Evolutionary conservation across 805 yeast genomes (phyloP).

Genomic region (Priceomyces carsonii): DNA sequence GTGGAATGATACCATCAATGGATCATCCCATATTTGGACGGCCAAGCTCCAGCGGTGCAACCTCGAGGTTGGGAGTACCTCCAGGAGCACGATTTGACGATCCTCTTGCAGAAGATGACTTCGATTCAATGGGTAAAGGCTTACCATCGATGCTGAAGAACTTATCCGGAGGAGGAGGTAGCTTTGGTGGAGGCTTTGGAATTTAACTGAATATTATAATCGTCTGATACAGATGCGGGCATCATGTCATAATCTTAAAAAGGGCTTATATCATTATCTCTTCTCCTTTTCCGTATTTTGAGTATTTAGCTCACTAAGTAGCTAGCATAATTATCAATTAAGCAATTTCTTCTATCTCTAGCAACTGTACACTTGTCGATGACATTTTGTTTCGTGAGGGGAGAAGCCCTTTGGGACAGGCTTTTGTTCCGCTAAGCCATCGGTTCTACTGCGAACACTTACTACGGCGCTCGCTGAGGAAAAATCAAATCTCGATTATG

Average conservation of each 20-base stretch:
- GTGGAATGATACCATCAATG: slow-evolving; percentile 57
- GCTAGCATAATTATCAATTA: no score
- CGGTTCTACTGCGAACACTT: no score
- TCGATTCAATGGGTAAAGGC: slow-evolving; percentile 46
- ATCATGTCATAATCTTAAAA: no score
- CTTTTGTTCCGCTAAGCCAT: no score
- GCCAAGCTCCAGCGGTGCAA: slow-evolving; percentile 17
- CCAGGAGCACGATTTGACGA: slow-evolving; percentile 56
- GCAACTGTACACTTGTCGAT: background rate
- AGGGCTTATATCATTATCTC: background rate
- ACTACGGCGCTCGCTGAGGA: no score
- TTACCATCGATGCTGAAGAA: slow-evolving; percentile 41
- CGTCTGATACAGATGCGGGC: no score
- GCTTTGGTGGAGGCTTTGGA: slow-evolving; percentile 13
- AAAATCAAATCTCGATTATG: no score
- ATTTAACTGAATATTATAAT: no score
- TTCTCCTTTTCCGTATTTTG: background rate
- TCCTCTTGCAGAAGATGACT: slow-evolving; percentile 46
- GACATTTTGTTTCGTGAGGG: no score
- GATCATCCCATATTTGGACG: slow-evolving; percentile 52
- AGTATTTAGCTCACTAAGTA: slow-evolving; percentile 1
- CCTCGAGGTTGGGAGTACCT: slow-evolving; percentile 36
- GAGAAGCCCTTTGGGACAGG: no score
- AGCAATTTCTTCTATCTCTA: background rate
- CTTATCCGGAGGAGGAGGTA: slow-evolving; percentile 9